phyloP scores from a whole-genome alignment of 306 rosid species.

The Dalbergia oliveri region DNA sequence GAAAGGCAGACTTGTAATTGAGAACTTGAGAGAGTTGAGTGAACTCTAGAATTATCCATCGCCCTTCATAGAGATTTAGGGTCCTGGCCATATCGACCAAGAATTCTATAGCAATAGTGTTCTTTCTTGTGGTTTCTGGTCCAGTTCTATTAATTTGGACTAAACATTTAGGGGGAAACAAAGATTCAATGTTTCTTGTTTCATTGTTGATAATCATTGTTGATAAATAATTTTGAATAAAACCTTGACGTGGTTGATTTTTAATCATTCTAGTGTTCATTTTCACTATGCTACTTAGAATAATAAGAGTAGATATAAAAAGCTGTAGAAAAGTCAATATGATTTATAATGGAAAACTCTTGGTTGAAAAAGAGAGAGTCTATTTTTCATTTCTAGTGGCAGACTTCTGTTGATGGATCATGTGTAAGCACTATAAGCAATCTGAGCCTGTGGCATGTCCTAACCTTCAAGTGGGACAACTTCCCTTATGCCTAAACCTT shows the following conservation, averaged over 20 bases:
- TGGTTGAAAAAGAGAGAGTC: not conserved
- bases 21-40: no score
- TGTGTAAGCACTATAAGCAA: not conserved
- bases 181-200: not conserved
- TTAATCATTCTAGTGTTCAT: not conserved
- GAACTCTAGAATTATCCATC: no score
- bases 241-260: not conserved
- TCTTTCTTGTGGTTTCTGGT: no score
- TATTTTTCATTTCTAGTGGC: not conserved
- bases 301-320: not conserved
- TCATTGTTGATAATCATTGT: not conserved
- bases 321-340: not conserved
- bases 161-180: not conserved
- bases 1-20: no score
- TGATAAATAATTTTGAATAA: no score
- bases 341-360: conserved; percentile 14
- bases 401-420: not conserved
- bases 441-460: not conserved
- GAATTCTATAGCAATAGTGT: no score
- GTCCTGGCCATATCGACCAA: no score
- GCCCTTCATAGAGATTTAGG: no score
- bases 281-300: not conserved
- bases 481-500: not conserved
- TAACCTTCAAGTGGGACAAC: not conserved
- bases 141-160: not conserved